Conservation (phyloP, 805 yeast genomes). For the Yarrowia hollandica region DNA sequence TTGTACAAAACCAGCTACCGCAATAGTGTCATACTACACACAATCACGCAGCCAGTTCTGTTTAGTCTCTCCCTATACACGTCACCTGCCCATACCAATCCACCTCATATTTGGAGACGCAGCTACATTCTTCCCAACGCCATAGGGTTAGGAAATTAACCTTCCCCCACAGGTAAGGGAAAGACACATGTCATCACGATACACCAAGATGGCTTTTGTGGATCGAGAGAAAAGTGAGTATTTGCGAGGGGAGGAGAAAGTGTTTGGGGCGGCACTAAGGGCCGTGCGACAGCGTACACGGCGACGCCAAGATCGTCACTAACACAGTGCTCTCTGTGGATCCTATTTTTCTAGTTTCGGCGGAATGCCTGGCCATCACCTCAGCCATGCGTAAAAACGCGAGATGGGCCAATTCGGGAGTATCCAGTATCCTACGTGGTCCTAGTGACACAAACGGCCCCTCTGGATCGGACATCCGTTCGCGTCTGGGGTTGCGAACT, state of each 20-base stretch:
- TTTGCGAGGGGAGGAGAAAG: background rate
- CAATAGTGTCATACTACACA: too few species aligned
- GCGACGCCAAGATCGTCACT: background rate
- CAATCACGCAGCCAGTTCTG: too few species aligned
- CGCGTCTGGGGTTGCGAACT: slow-evolving; percentile 50
- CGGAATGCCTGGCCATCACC: slow-evolving; percentile 82
- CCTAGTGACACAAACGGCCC: slow-evolving; percentile 11
- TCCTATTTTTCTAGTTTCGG: slow-evolving; percentile 77
- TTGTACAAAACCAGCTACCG: too few species aligned
- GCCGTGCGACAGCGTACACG: too few species aligned
- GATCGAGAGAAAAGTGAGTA: slow-evolving; percentile 21
- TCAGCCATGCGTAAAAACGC: slow-evolving; percentile 88
- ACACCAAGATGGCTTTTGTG: background rate
- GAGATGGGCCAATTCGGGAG: slow-evolving; percentile 73
- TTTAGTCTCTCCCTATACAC: too few species aligned
- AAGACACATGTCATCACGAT: slow-evolving; percentile 6
- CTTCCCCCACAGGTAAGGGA: background rate
- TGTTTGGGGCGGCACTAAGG: too few species aligned
- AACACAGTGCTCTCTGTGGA: slow-evolving; percentile 52
- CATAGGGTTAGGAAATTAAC: background rate
- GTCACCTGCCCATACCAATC: too few species aligned
- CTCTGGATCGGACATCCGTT: slow-evolving; percentile 35
- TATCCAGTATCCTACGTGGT: slow-evolving; percentile 67
- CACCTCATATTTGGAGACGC: too few species aligned
- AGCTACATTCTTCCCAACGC: background rate